Percentiles rank a stretch among this genome's conserved stretches.
phyloP scores from a whole-genome alignment of 352 stramenopile species.

The Phytophthora hybrid region DNA sequence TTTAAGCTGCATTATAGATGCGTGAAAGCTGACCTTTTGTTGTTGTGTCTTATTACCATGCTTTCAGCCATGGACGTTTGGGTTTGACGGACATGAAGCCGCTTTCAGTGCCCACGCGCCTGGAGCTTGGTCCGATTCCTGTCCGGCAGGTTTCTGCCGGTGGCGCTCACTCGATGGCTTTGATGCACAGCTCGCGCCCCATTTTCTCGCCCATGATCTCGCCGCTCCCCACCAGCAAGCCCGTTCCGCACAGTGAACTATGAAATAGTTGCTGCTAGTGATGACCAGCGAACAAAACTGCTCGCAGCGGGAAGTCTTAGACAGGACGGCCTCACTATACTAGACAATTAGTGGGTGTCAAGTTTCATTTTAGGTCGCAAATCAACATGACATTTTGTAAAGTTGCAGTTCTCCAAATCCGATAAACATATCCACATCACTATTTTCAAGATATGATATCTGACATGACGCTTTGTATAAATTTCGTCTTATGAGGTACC shows the following conservation, averaged over 20 bases:
- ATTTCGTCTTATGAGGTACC: background rate
- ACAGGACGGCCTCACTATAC: background rate
- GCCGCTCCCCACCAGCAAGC: constrained; percentile 39
- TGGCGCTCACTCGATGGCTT: constrained; percentile 74
- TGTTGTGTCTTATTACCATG: constrained; percentile 2
- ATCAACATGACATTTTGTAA: constrained; percentile 13
- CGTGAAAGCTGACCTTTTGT: background rate
- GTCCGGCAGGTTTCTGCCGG: constrained; percentile 78
- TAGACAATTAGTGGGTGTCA: constrained; percentile 2
- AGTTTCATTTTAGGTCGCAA: no score
- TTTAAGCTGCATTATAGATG: background rate
- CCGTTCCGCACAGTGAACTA: constrained; percentile 39
- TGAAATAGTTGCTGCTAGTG: constrained; percentile 14
- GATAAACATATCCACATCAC: constrained; percentile 13
- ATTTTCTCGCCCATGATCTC: constrained; percentile 73
- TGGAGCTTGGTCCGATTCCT: constrained; percentile 65
- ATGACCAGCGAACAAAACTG: constrained; percentile 1
- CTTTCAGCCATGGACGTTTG: constrained; percentile 69
- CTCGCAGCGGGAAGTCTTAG: constrained; percentile 5
- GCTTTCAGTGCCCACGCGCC: constrained; percentile 52
- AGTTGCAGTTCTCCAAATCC: constrained; percentile 24
- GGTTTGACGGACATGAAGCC: constrained; percentile 67
- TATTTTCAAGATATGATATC: background rate
- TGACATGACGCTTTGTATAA: background rate
- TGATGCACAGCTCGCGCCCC: constrained; percentile 70